Base-by-base conservation (phyloP, 1,139 yeast genomes). In the Suhomyces coccinellae region DNA sequence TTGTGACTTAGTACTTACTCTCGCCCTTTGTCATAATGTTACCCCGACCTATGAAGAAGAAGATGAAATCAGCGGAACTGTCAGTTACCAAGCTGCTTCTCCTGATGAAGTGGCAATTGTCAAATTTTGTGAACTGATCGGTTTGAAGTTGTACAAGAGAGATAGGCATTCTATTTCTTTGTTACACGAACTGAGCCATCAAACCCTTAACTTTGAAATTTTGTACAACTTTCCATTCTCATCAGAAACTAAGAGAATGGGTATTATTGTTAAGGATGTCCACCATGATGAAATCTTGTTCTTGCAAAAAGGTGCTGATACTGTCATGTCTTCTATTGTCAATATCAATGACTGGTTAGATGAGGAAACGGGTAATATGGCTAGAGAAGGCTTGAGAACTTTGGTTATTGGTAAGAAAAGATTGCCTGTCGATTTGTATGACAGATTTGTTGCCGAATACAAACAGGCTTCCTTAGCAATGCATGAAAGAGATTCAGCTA, bases 101-200 rank as follows among this genome's bases (percentile, higher is more conserved):
- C 99, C 99, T 0, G 99, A 95, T 69, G 99, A 95, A 64, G 84
- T 93, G 52, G 99, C 99, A 16, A 93, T 95, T 54, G 98, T 95
- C 26, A 86, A 86, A 59, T 95, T 90, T 70, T 87, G 97, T 1
- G 95, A 88, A 52, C 65, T 73, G 5, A 95, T 91, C 29, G 99
- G 99, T 0, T 70, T 95, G 38, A 80, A 88, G 10, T 73, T 95
- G 41, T 75, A 77, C 50, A 85, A 82, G 56, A 80, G 99, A 57
- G 99, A 95, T 62, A 79, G 99, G 46, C 77, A 79, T 46, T 79
- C 85, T 8, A 77, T 93, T 54, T 74, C 88, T 0, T 67, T 93
- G 41, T 61, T 80, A 38, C 96, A 90, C 58, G 71, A 75, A 27
- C 73, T 79, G n/a, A 68, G 86, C 9, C 79, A 82, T 29, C 72